Evolutionary conservation across 2,329 filamentous ascomycete species (phyloP), one percentile per base, ranked within the genome.

Genomic region (Fusarium musae): DNA sequence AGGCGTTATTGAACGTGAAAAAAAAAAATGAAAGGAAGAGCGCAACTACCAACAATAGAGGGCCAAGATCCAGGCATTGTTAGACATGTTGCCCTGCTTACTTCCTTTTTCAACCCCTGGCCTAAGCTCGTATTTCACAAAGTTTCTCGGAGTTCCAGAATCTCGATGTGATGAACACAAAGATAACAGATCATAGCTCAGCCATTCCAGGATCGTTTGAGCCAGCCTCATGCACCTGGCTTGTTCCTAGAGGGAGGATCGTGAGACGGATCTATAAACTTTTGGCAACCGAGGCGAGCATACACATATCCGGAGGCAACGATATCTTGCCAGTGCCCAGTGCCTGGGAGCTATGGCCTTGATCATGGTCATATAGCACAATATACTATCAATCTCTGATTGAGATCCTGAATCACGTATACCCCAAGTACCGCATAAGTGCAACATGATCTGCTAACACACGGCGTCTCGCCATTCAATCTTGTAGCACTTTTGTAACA

Each of bases 151-250:
- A 76, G 71, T 49, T 62, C 47, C 39, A 43, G 50, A 40, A 63
- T 57, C 44, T 47, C 62, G 50, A 56, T 63, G 39, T 30, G 32
- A 44, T 57, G 58, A 61, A n/a, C 32, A 59, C 58, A 47, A 47
- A 62, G 46, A 60, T 62, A 69, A 54, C 61, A 40, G 49, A 44
- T 37, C 32, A 43, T 23, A 36, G 36, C 26, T 47, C 47, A 59
- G 30, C 53, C 42, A 63, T 70, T 64, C 39, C 59, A 68, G 50
- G 36, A 28, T 37, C 50, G 32, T 63, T 70, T 59, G 19, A 67
- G 65, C 64, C 74, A 77, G 72, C 73, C 66, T 72, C 73, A 52
- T 49, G n/a, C 66, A 66, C 58, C 46, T 53, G 40, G 30, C 36
- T 57, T 49, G 50, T 50, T 63, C 52, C 57, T 60, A 23, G 54